Base-by-base conservation (phyloP, 306 rosid species). In the Rosa lucieae region DNA sequence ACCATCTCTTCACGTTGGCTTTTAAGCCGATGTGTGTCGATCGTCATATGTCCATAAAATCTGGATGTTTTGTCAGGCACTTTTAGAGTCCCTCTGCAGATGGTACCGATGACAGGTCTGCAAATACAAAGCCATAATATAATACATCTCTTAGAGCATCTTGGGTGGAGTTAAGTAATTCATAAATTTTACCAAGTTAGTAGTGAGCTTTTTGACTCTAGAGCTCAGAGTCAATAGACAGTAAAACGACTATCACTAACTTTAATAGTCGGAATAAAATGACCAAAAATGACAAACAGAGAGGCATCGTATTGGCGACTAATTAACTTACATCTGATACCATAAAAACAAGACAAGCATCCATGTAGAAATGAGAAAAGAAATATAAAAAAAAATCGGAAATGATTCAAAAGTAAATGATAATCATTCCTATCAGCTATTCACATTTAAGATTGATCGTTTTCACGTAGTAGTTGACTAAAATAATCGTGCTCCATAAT, bases 1-100 rank as follows among this genome's bases (percentile, higher is more conserved):
- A 82, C 78, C 78, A 77, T 49, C 49, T 72, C 81, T 70, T 75
- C 76, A 51, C 55, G 48, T 65, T 77, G 82, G 53, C 10, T 77
- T 35, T 65, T 61, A 63, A 39, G n/a, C 75, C 72, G 67, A n/a
- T 12, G 10, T 72, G 21, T 44, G 40, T 55, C 65, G 71, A 82
- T 43, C 20, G 8, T 71, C 17, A 77, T 43, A 77, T 77, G 85
- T 29, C 78, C 81, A 65, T 13, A 14, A 73, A 82, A 77, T 26
- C 37, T 62, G 9, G 78, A 32, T 18, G 55, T 35, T 51, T 77
- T 72, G 48, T 46, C 72, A 5, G 55, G 66, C 69, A 20, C 70
- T 39, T 42, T 77, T 4, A 77, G 74, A 72, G 63, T 65, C 37
- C 63, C 67, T 65, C 49, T 72, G 15, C 70, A 35, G n/a, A 65